Percentiles rank a stretch among this genome's conserved stretches.
phyloP scores from a whole-genome alignment of 306 rosid genomes.

The Corylus americana region DNA sequence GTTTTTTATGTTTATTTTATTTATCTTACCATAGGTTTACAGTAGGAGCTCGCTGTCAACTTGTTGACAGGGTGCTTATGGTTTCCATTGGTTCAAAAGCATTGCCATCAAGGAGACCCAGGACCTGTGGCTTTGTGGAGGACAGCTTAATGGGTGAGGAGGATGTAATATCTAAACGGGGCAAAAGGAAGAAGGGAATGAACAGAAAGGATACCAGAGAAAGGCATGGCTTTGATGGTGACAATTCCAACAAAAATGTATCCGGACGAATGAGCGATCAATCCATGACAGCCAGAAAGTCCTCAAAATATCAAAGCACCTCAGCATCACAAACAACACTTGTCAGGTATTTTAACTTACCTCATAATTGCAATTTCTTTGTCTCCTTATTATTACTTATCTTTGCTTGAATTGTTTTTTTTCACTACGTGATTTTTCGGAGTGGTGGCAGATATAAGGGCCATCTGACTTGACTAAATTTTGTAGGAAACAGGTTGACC shows the following conservation, averaged over 20 bases:
- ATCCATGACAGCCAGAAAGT: slow-evolving; percentile 14
- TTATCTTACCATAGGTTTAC: not conserved
- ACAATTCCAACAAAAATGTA: slow-evolving; percentile 22
- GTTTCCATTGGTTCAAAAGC: slow-evolving; percentile 59
- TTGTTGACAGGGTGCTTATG: slow-evolving; percentile 32
- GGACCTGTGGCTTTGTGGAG: slow-evolving; percentile 21
- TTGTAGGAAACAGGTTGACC: slow-evolving; percentile 84
- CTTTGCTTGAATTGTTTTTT: not conserved
- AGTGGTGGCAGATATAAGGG: not conserved
- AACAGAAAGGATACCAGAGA: slow-evolving; percentile 41
- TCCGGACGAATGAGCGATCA: slow-evolving; percentile 19
- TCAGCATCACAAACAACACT: slow-evolving; percentile 33
- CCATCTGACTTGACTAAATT: slow-evolving; percentile 14
- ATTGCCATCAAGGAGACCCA: slow-evolving; percentile 34
- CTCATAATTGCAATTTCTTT: not conserved
- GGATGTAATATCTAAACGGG: slow-evolving; percentile 22
- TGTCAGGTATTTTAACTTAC: slow-evolving; percentile 49
- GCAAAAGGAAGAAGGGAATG: slow-evolving; percentile 43
- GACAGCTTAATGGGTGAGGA: slow-evolving; percentile 49
- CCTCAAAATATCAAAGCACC: slow-evolving; percentile 20
- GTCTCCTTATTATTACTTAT: not conserved
- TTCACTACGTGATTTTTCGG: not conserved
- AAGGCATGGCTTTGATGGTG: slow-evolving; percentile 29
- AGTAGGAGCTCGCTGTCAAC: not conserved
- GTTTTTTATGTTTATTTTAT: slow-evolving; percentile 2